Percentiles rank a stretch among this genome's conserved stretches.
Evolutionary conservation across 2,329 filamentous ascomycete genomes (phyloP).

Genomic region (Neonectria punicea): DNA sequence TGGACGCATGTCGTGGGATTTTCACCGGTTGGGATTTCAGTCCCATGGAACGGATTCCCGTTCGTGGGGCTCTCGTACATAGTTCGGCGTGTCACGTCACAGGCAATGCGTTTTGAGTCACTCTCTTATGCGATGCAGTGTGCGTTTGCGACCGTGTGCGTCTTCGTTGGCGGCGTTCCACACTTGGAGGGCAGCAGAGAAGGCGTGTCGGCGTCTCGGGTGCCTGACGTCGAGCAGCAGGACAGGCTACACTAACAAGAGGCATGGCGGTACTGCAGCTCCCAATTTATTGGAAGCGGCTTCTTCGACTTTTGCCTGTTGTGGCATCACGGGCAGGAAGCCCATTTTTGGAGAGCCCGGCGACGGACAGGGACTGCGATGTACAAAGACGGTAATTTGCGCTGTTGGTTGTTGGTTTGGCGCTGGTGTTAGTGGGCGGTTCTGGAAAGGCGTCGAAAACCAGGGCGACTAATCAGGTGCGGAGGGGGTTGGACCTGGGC

Average conservation of each 20-base stretch:
- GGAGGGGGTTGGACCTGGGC: slow-evolving; percentile 13
- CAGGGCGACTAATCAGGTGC: slow-evolving; percentile 41
- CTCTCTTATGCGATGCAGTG: slow-evolving; percentile 21
- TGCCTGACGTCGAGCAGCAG: background rate
- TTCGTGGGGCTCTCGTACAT: background rate
- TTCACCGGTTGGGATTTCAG: background rate
- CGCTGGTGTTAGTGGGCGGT: slow-evolving; percentile 1
- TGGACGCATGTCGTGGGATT: background rate
- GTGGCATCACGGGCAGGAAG: slow-evolving; percentile 2
- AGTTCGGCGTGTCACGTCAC: slow-evolving; percentile 6
- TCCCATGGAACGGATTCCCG: no score
- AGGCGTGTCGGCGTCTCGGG: background rate
- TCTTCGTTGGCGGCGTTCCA: slow-evolving; percentile 12
- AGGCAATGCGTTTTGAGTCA: slow-evolving; percentile 10
- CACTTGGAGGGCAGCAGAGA: background rate
- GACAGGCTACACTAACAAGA: background rate
- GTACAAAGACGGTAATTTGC: background rate
- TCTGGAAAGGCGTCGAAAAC: slow-evolving; percentile 20
- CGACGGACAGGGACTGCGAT: background rate
- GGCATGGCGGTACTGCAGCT: background rate
- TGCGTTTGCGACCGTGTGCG: slow-evolving; percentile 20
- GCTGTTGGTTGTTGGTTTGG: background rate
- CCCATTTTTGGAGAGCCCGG: background rate
- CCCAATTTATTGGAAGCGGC: background rate
- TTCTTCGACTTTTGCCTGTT: background rate